Base-by-base conservation (phyloP, 2,329 filamentous ascomycete genomes). In the Verticillium klebahnii region DNA sequence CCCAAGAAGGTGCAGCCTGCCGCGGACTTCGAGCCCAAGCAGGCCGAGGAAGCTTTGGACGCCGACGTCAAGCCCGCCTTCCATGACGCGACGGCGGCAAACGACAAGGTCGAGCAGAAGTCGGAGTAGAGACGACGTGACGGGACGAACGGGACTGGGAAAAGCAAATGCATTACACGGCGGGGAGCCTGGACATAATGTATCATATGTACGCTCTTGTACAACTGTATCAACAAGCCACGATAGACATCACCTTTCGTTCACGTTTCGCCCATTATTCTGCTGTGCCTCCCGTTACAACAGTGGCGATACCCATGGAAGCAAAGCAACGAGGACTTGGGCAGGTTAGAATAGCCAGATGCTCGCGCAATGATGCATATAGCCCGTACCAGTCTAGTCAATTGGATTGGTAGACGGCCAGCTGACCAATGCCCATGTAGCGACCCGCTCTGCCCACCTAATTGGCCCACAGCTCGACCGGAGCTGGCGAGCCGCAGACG, bases 41-140 rank as follows among this genome's bases (percentile, higher is more conserved):
- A 63, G 56, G 59, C 59, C 19, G 59, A 61, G 54, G 57, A 61
- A 61, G 62, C 57, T 15, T 31, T 57, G 36, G 29, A 8, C 7
- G 61, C 62, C 12, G 65, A 64, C 14, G 56, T 67, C 5, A 59
- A 63, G 58, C 39, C 63, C 39, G 71, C 72, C 2, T 69, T 65
- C 1, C 65, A 67, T 15, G 74, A 75, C 56, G 73, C 73, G 36
- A 75, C 74, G 1, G 65, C 62, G 19, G 73, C 72, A 25, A 75
- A 75, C 66, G 61, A 66, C n/a, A 63, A 61, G 45, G 45, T 23
- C 23, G 45, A 23, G 1, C 9, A 52, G 19, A 23, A 23, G 34
- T 9, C 34, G 34, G 9, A 36, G 34, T 36, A 36, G 45, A 23
- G 19, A 40, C 19, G 45, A 52, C 23, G 45, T 8, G 34, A 36